A percentile compares a stretch with the other conserved stretches of the same genome.
phyloP scores from a whole-genome alignment of 208 protist species.

The Endotrypanum monterogeii region DNA sequence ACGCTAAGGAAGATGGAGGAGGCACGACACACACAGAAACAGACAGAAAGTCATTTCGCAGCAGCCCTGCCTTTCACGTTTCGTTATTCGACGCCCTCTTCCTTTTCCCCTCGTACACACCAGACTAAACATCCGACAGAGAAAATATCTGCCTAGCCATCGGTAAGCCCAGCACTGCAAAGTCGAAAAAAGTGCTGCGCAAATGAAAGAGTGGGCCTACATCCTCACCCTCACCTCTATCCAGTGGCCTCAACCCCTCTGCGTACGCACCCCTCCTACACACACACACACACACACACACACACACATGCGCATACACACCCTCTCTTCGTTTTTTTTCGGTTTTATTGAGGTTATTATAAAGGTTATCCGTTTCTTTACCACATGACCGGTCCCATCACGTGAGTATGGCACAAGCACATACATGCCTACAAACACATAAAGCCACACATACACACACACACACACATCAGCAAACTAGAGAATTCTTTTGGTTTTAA shows the following conservation, averaged over 20 bases:
- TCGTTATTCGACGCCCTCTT: not conserved
- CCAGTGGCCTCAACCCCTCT: not conserved
- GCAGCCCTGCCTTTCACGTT: not conserved
- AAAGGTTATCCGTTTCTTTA: not conserved
- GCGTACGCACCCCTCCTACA: not conserved
- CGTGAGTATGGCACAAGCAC: not conserved
- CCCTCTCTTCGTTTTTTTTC: not conserved
- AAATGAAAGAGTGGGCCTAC: not conserved
- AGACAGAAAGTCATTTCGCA: not conserved
- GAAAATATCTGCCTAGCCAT: not conserved
- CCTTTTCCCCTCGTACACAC: not conserved
- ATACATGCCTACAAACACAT: not conserved
- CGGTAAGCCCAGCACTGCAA: not conserved
- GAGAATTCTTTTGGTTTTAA: not conserved
- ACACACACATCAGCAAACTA: not conserved
- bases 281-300: no score
- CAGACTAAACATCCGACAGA: not conserved
- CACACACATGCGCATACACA: no score
- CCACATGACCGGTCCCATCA: not conserved
- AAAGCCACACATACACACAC: not conserved
- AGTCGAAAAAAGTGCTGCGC: not conserved
- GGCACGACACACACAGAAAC: not conserved
- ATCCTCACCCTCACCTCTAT: not conserved
- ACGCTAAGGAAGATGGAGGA: not conserved
- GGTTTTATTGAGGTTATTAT: constrained; percentile 9